Evolutionary conservation across 2,329 filamentous ascomycete genomes (phyloP), one percentile per base, ranked within the genome.

Genomic region (Calonectria pseudoreteaudii): DNA sequence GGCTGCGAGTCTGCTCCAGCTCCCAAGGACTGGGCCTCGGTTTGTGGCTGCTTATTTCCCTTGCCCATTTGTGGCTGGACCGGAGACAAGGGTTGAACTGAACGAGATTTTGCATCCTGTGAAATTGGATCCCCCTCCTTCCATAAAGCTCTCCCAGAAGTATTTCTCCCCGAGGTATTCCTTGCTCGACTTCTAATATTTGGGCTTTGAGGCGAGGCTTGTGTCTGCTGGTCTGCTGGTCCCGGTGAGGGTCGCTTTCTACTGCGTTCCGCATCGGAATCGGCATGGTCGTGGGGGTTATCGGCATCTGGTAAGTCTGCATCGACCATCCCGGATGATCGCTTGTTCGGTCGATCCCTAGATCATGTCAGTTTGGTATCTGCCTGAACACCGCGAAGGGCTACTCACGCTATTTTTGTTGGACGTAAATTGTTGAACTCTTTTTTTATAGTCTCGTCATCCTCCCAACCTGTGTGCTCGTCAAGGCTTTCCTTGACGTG

Each of bases 21-120:
- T n/a, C 23, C 44, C 10, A 20, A 4, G 3, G 36, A 8, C 9
- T 95, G 93, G 0, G 92, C 93, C 10, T 97, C 95, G 0, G 75
- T 52, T 9, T 65, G 58, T 14, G n/a, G 23, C 14, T 23, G 60
- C 18, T 49, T 34, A 14, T n/a, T 34, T 4, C 30, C 11, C 56
- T 72, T 72, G 71, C 18, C 9, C 38, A n/a, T 44, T 26, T 38
- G 20, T 62, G 66, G 5, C 5, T 50, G 10, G n/a, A 23, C 26
- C 2, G 64, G 26, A 9, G 58, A 14, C 14, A 41, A 34, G 11
- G 23, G 18, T 2, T 49, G 58, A 2, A 69, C 66, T 1, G 52
- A 53, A 3, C 71, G 66, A 2, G 52, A 64, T 14, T 41, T 68
- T 1, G 44, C 16, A 2, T 60, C 30, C 38, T 73, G 70, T 1